Conservation (phyloP, 164 flowering plant genomes). For the Brasenia schreberi region DNA sequence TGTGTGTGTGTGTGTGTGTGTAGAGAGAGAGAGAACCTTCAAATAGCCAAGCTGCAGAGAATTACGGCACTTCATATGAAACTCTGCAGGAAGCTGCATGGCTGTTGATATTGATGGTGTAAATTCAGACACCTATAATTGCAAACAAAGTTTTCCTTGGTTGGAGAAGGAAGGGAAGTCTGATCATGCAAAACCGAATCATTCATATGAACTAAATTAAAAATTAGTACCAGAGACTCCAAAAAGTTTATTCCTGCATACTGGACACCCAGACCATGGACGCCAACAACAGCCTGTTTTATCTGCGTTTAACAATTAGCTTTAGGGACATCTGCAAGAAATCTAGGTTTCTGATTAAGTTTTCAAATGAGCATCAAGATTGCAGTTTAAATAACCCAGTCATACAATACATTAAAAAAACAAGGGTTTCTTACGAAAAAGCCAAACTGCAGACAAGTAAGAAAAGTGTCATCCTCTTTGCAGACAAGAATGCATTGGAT, state of each 20-base stretch:
- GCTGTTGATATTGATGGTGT: conserved; percentile 83
- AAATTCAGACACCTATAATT: conserved; percentile 77
- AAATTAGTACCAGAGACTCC: conserved; percentile 61
- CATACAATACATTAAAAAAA: not conserved
- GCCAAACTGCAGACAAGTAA: too few relatives aligned
- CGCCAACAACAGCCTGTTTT: conserved; percentile 56
- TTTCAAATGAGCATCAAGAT: not conserved
- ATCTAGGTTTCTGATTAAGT: not conserved
- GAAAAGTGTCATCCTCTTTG: too few relatives aligned
- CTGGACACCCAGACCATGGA: conserved; percentile 68
- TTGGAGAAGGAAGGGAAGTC: not conserved
- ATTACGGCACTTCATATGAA: conserved; percentile 71
- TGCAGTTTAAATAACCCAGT: not conserved
- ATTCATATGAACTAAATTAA: not conserved
- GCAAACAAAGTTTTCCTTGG: not conserved
- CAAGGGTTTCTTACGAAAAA: not conserved
- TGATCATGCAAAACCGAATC: not conserved
- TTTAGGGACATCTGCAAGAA: not conserved
- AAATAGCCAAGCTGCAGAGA: conserved; percentile 64
- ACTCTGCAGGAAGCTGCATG: conserved; percentile 93
- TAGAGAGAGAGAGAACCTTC: conserved; percentile 36
- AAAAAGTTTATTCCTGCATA: conserved; percentile 68
- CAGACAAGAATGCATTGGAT: too few relatives aligned
- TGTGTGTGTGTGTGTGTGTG: not conserved
- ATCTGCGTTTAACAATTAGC: conserved; percentile 30